These are phyloP conservation scores for Trichoderma orchidacearum DNA, from an alignment of 495 filamentous ascomycete species.

Conservation along the genomic window DNA sequence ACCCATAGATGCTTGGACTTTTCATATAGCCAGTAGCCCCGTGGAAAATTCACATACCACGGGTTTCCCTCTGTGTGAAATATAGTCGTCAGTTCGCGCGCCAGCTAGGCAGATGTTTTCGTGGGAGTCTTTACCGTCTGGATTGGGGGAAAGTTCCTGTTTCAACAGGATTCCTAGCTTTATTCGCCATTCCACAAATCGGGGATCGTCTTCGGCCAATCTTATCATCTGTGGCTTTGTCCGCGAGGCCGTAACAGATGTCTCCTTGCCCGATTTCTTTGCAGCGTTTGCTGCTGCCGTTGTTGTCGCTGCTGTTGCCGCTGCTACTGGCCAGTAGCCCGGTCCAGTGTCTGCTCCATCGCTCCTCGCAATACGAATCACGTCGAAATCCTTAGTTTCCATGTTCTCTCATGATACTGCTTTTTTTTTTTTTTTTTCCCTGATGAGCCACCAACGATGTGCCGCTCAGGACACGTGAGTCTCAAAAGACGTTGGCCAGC, in stretches of 20 bases:
- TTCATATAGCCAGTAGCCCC: conserved; percentile 5
- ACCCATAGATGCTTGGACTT: conserved; percentile 5
- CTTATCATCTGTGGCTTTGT: conserved; percentile 3
- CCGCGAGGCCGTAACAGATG: background rate
- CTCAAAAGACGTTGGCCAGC: background rate
- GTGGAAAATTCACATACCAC: conserved; percentile 4
- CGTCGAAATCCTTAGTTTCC: conserved; percentile 3
- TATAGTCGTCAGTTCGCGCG: background rate
- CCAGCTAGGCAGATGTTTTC: background rate
- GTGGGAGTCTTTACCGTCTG: background rate
- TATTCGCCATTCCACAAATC: conserved; percentile 3
- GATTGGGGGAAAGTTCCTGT: conserved; percentile 3
- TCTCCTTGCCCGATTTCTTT: background rate
- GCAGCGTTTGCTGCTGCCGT: background rate
- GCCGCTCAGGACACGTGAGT: background rate
- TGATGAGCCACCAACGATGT: background rate
- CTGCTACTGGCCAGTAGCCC: conserved; percentile 3
- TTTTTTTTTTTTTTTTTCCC: background rate
- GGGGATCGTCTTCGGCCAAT: conserved; percentile 3
- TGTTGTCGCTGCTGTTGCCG: background rate
- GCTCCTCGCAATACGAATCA: background rate
- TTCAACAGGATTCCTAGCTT: conserved; percentile 4
- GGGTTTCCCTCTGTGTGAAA: background rate
- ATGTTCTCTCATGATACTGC: background rate
- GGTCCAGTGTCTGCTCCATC: conserved; percentile 5